A percentile compares a stretch with the other conserved stretches of the same genome.
These are phyloP conservation scores for Botrytis porri DNA, from an alignment of 2,329 filamentous ascomycete species.

Conservation along the genomic window DNA sequence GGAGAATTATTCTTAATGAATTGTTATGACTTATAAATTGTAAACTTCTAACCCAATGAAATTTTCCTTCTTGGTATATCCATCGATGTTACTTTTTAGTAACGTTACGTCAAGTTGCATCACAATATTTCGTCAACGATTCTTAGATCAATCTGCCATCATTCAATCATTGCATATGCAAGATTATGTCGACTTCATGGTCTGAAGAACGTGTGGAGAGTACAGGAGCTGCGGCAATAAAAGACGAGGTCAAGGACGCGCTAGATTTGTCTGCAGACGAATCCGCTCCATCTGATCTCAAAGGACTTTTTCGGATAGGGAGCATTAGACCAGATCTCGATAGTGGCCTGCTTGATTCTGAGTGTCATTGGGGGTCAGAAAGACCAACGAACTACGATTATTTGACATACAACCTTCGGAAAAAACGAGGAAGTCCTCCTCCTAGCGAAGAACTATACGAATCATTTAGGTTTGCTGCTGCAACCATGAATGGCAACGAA, in stretches of 20 bases:
- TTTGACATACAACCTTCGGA: background rate
- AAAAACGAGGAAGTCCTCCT: background rate
- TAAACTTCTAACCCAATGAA: background rate
- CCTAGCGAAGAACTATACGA: background rate
- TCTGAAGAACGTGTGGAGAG: background rate
- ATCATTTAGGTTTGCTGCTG: background rate
- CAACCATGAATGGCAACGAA: background rate
- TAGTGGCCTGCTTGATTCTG: background rate
- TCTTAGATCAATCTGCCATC: background rate
- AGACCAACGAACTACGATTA: background rate
- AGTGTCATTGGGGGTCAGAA: background rate
- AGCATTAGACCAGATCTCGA: background rate
- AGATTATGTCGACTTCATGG: background rate
- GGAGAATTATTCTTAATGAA: background rate
- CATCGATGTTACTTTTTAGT: background rate
- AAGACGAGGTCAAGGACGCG: background rate
- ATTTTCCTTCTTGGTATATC: background rate
- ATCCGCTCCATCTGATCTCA: background rate
- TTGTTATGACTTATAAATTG: background rate
- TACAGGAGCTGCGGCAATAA: background rate
- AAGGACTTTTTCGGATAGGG: background rate
- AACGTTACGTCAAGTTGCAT: background rate
- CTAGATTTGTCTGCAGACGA: background rate
- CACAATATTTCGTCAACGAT: background rate
- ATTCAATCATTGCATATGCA: background rate